Conservation (phyloP, 768 basidiomycete species). For the Pulveroboletus sp. region DNA sequence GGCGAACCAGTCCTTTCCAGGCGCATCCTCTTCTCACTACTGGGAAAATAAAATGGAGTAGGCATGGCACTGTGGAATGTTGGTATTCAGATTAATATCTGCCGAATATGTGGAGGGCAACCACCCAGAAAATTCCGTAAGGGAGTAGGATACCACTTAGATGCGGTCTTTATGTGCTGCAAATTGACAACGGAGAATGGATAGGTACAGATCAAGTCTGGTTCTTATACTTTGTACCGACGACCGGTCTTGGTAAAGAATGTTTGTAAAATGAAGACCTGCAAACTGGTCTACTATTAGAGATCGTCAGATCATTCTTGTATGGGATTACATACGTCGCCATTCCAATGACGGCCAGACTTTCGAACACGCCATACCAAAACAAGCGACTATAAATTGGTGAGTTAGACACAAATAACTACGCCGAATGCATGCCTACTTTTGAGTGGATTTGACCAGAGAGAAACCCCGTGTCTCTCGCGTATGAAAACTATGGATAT, state of each 20-base stretch:
- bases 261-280: slow-evolving; percentile 90
- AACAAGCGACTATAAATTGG: slow-evolving; percentile 66
- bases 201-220: slow-evolving; percentile 9
- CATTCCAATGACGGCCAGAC: slow-evolving; percentile 75
- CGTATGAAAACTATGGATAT: slow-evolving; percentile 74
- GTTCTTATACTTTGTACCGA: slow-evolving; percentile 74
- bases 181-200: slow-evolving; percentile 1
- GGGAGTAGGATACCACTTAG: background rate
- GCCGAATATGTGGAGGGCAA: background rate
- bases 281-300: slow-evolving; percentile 47
- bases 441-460: slow-evolving; percentile 84
- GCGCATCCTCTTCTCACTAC: too few species aligned
- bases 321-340: slow-evolving; percentile 59
- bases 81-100: background rate
- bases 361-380: slow-evolving; percentile 89
- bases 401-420: background rate
- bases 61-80: background rate
- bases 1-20: too few species aligned
- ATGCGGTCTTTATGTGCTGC: background rate
- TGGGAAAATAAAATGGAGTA: too few species aligned
- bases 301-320: slow-evolving; percentile 1
- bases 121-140: background rate
- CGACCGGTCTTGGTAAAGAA: slow-evolving; percentile 96
- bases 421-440: slow-evolving; percentile 37
- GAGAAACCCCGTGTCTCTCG: slow-evolving; percentile 93